Conservation (phyloP, 352 stramenopile species). For the Phytophthora nicotianae region DNA sequence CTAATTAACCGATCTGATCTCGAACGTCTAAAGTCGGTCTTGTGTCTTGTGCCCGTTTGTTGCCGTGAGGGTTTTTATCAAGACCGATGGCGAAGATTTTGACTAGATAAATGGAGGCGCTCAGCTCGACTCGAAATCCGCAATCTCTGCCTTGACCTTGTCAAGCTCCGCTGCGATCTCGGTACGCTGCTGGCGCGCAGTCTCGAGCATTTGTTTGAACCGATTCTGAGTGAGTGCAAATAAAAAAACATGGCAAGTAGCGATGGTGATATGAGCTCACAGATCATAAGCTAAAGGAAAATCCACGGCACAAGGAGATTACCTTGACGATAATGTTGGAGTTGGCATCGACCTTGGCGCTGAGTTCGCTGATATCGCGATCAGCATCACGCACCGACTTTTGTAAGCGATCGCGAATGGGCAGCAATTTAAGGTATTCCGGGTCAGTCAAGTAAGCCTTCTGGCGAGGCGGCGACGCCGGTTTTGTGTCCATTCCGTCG, state of each 20-base stretch:
- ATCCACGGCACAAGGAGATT: background rate
- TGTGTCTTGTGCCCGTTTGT: background rate
- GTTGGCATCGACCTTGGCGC: conserved; percentile 71
- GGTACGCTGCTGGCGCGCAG: conserved; percentile 54
- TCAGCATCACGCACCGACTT: conserved; percentile 75
- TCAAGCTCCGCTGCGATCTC: conserved; percentile 59
- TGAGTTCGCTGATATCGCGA: conserved; percentile 67
- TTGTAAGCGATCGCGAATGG: conserved; percentile 64
- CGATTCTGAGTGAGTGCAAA: conserved; percentile 52
- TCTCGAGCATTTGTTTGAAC: conserved; percentile 85
- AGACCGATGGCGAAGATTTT: too few species aligned
- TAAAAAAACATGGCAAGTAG: background rate
- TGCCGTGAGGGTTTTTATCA: background rate
- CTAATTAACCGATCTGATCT: conserved; percentile 31
- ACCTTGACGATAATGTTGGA: conserved; percentile 88
- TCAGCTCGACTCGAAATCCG: conserved; percentile 51
- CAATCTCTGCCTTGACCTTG: conserved; percentile 57
- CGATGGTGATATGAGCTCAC: conserved; percentile 3
- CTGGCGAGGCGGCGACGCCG: conserved; percentile 29
- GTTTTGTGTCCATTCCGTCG: conserved; percentile 73
- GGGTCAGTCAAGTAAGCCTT: conserved; percentile 67
- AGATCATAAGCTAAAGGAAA: background rate
- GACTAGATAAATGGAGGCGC: background rate
- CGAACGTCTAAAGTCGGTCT: too few species aligned
- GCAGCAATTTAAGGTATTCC: conserved; percentile 66